Evolutionary conservation across 257 asterid species (phyloP).

Genomic region (Marsdenia floribunda): DNA sequence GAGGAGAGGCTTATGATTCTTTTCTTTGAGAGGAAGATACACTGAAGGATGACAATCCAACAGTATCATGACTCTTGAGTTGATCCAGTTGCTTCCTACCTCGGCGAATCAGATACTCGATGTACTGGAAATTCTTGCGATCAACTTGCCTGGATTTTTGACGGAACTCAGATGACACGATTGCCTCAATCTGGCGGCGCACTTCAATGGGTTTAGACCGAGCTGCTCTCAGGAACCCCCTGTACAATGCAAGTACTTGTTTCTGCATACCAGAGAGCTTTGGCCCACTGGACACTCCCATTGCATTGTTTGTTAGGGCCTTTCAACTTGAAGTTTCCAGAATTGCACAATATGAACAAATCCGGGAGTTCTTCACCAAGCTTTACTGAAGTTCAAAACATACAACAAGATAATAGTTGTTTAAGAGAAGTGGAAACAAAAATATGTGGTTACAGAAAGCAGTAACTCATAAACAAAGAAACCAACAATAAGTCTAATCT

Average conservation of each 20-base stretch:
- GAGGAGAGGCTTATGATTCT: slow-evolving; percentile 7
- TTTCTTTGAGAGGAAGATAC: slow-evolving; percentile 33
- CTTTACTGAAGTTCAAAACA: slow-evolving; percentile 4
- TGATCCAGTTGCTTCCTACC: slow-evolving; percentile 84
- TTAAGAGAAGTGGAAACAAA: neutral
- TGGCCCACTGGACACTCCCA: slow-evolving; percentile 57
- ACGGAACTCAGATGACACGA: slow-evolving; percentile 69
- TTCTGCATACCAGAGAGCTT: slow-evolving; percentile 88
- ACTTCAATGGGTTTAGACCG: slow-evolving; percentile 67
- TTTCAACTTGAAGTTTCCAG: neutral
- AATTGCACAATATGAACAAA: neutral
- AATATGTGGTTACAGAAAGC: too few species aligned
- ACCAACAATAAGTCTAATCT: neutral
- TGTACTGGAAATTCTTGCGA: slow-evolving; percentile 70
- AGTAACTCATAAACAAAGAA: neutral
- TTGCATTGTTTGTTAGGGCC: slow-evolving; percentile 24
- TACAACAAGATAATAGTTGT: neutral
- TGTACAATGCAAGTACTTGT: slow-evolving; percentile 75
- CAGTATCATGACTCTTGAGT: slow-evolving; percentile 63
- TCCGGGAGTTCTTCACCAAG: neutral
- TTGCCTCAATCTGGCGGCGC: slow-evolving; percentile 53
- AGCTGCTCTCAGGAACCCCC: slow-evolving; percentile 80
- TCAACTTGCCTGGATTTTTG: slow-evolving; percentile 58
- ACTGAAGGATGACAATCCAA: slow-evolving; percentile 54
- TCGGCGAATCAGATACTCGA: slow-evolving; percentile 71